Conservation (phyloP, 768 basidiomycete genomes). For the Mycena pura region DNA sequence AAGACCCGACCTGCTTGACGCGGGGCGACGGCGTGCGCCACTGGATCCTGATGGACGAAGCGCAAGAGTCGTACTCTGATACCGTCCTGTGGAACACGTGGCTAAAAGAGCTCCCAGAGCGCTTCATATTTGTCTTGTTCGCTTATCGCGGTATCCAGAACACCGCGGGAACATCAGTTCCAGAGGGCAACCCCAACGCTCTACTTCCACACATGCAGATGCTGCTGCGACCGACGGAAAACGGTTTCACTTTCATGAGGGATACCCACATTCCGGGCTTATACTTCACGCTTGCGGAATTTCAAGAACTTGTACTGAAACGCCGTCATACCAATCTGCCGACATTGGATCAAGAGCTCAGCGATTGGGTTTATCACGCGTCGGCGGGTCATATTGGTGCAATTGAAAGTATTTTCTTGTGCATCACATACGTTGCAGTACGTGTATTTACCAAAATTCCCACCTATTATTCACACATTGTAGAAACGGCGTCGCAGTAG, state of each 20-base stretch:
- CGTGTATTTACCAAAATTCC: not conserved
- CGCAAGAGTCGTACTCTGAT: not conserved
- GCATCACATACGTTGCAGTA: no score
- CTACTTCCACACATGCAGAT: not conserved
- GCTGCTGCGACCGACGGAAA: not conserved
- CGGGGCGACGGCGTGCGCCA: no score
- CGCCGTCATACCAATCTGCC: not conserved
- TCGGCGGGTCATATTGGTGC: not conserved
- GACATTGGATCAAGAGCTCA: not conserved
- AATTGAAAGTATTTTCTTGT: not conserved
- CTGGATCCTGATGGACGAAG: not conserved
- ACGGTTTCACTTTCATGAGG: not conserved
- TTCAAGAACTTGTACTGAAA: not conserved
- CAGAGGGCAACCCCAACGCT: not conserved
- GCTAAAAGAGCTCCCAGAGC: not conserved
- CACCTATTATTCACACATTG: not conserved
- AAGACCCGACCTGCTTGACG: no score
- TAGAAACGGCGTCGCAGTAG: not conserved
- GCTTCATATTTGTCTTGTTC: not conserved
- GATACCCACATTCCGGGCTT: not conserved
- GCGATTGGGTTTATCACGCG: not conserved
- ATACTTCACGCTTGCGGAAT: not conserved
- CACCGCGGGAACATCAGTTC: not conserved
- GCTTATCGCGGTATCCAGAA: not conserved
- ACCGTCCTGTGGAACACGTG: not conserved